Evolutionary conservation across 2,329 filamentous ascomycete species (phyloP), one percentile per base, ranked within the genome.

Genomic region (Phyllosticta citriasiana): DNA sequence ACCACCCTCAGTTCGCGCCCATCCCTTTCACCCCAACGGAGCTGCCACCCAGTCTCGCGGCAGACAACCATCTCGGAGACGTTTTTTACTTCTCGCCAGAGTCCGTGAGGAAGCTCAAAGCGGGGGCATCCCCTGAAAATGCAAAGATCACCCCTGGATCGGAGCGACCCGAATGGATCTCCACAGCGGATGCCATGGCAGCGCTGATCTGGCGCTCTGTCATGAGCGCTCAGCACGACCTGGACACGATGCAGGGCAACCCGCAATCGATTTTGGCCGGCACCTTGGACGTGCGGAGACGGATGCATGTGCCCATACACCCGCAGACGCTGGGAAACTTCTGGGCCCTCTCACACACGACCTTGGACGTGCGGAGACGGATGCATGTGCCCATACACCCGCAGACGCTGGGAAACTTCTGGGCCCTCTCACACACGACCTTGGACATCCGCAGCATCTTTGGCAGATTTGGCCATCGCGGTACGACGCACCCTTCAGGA

Each of bases 121-220:
- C 26, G 10, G 57, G 40, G 6, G 50, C 51, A 4, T 53, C 57
- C 10, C 50, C 26, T 10, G 25, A 51, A 26, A 59, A 59, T 50
- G 30, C 57, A 14, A 33, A 53, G 16, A 47, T 47, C 40, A 47
- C 40, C 14, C 40, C 40, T 6, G n/a, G 4, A 16, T n/a, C 40
- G 40, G 40, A 47, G 40, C 40, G 40, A n/a, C n/a, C 25, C 26
- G 25, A 27, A 12, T 59, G 10, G 27, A 27, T 55, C 4, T 55
- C 57, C 10, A 59, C 57, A 1, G 40, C 53, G 6, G 57, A 59
- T 33, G 57, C 57, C 51, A 26, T 59, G 19, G 24, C 30, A 4
- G 51, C 19, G 19, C 57, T 59, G 25, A 33, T 56, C 7, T 55
- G 58, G 53, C 58, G 58, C 9, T 30, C 58, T 7, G 58, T 56